Conservation (phyloP, 2,329 filamentous ascomycete species). For the Claviceps arundinis region DNA sequence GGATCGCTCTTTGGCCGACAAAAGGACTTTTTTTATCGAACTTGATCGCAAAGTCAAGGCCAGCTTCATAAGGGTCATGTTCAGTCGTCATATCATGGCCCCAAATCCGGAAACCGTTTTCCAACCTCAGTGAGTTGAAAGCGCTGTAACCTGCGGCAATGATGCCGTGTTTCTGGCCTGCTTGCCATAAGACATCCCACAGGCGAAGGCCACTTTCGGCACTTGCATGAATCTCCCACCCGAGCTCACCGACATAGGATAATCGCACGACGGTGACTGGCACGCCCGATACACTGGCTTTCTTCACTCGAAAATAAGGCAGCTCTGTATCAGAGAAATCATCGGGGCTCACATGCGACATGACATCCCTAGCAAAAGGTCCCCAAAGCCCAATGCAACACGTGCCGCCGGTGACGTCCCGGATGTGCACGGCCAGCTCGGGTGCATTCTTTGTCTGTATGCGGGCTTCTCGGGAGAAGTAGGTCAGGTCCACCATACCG, state of each 20-base stretch:
- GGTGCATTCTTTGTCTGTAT: constrained; percentile 28
- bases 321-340: constrained; percentile 33
- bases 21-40: constrained; percentile 30
- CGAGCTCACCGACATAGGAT: constrained; percentile 47
- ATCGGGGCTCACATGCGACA: constrained; percentile 29
- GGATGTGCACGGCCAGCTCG: constrained; percentile 33
- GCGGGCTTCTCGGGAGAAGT: constrained; percentile 39
- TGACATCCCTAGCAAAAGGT: constrained; percentile 38
- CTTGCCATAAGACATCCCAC: constrained; percentile 44
- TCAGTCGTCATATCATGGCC: constrained; percentile 47
- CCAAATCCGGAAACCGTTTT: constrained; percentile 45
- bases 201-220: constrained; percentile 43
- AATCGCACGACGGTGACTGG: constrained; percentile 42
- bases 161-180: constrained; percentile 40
- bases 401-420: constrained; percentile 45
- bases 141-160: constrained; percentile 45
- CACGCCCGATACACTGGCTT: constrained; percentile 36
- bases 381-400: constrained; percentile 52
- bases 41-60: constrained; percentile 37
- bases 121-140: constrained; percentile 44
- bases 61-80: constrained; percentile 47
- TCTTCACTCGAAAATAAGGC: constrained; percentile 36
- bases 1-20: constrained; percentile 37
- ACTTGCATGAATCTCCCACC: constrained; percentile 49
- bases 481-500: constrained; percentile 38